Conservation (phyloP, 441 rosid species). For the Aleurites moluccanus region DNA sequence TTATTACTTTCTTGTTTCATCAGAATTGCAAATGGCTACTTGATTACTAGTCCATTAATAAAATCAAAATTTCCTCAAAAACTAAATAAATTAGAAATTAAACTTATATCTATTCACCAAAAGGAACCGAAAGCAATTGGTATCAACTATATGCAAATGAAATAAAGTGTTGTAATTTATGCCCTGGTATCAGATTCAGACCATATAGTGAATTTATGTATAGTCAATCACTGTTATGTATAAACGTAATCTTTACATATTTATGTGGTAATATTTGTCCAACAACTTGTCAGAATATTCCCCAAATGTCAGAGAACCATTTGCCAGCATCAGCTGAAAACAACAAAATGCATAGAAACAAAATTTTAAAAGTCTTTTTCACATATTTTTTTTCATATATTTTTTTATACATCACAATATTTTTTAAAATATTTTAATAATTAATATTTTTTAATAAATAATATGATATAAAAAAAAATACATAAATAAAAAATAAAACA, state of each 20-base stretch:
- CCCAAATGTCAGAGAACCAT: conserved; percentile 65
- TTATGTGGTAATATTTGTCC: conserved; percentile 73
- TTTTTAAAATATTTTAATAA: too few species aligned
- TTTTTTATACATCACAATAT: too few species aligned
- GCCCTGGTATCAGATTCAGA: not conserved
- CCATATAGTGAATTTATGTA: not conserved
- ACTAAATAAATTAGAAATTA: too few species aligned
- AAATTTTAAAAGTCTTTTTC: not conserved
- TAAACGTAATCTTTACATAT: conserved; percentile 26
- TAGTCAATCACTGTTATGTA: not conserved
- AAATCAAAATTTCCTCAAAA: too few species aligned
- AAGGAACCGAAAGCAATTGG: not conserved
- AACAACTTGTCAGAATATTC: conserved; percentile 77
- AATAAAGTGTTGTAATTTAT: not conserved
- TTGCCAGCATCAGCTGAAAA: conserved; percentile 54
- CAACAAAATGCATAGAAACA: conserved; percentile 7
- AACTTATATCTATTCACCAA: not conserved
- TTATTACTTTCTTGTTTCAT: too few species aligned
- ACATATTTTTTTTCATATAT: too few species aligned
- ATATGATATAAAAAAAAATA: too few species aligned
- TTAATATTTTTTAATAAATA: too few species aligned
- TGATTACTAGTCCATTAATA: too few species aligned
- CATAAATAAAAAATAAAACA: too few species aligned
- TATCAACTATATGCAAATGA: not conserved
- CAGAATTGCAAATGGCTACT: too few species aligned